Base-by-base conservation (phyloP, 345 rosid genomes). In the Geranium rotundifolium region DNA sequence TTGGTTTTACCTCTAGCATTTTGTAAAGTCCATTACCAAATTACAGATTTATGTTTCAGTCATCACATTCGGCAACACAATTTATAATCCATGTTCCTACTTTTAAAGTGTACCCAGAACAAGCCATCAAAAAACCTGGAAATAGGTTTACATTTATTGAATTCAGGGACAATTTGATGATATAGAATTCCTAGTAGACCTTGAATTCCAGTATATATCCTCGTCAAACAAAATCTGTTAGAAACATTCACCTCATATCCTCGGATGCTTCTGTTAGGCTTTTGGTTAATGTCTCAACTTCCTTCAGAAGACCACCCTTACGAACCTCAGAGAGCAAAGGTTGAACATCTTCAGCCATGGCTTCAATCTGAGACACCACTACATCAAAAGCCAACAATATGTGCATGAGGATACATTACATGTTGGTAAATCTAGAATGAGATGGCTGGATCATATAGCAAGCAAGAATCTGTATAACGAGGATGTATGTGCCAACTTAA, bases 271-370 rank as follows among this genome's bases (percentile, higher is more conserved):
- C 89, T 9, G 91, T 84, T 46, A 93, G 82, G 82, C 85, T 90
- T 79, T 81, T 83, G 49, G 97, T 88, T 65, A 93, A 84, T 69
- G 57, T 63, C 72, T 93, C 92, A 72, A 90, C 86, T 70, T 93
- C 97, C 76, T 88, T 90, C 58, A 93, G 88, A 75, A 93, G 77
- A 72, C 89, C 95, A 20, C 87, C 82, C 50, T 88, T 82, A 68
- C 85, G 88, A 78, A 90, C 72, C 75, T 86, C 97, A 17, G 96
- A 61, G 49, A 93, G 83, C 75, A 90, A 83, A 76, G 97, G 99
- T 79, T 90, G 92, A 64, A 90, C 78, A 81, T 90, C 99, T 80
- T 85, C 95, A 59, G 99, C 83, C 90, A 93, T 90, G 83, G 89
- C 96, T 80, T 90, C 73, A 55, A 95, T 86, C 96, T 90, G 97